Percentiles rank a stretch among this genome's conserved stretches.
Evolutionary conservation across 2,329 filamentous ascomycete species (phyloP).

Genomic region (Clathrospora elynae): DNA sequence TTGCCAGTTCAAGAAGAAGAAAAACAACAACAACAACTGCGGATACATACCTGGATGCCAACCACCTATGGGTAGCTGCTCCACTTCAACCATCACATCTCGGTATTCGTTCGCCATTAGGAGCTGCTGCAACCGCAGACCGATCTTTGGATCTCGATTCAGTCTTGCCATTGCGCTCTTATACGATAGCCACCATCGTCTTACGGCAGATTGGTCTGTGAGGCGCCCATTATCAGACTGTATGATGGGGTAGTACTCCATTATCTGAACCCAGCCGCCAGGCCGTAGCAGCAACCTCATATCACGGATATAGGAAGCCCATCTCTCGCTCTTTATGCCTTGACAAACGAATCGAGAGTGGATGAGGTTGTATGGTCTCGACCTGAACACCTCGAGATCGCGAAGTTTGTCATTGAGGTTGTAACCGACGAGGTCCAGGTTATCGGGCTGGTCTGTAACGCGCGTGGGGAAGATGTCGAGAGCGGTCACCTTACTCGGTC

Average conservation of each 20-base stretch:
- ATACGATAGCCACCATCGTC: slow-evolving; percentile 47
- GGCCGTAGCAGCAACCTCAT: slow-evolving; percentile 73
- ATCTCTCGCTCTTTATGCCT: slow-evolving; percentile 74
- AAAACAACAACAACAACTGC: neutral
- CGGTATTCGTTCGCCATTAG: slow-evolving; percentile 39
- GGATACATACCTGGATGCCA: slow-evolving; percentile 43
- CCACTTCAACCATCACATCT: slow-evolving; percentile 37
- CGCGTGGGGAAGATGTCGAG: slow-evolving; percentile 47
- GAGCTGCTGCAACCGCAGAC: slow-evolving; percentile 34
- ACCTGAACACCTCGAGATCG: slow-evolving; percentile 57
- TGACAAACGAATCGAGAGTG: slow-evolving; percentile 75
- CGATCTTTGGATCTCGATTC: slow-evolving; percentile 44
- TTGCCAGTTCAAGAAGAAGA: neutral
- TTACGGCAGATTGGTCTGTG: slow-evolving; percentile 55
- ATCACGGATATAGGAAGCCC: slow-evolving; percentile 76
- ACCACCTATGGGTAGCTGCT: slow-evolving; percentile 46
- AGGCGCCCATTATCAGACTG: slow-evolving; percentile 86
- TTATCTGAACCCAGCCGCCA: slow-evolving; percentile 84
- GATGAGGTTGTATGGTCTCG: slow-evolving; percentile 78
- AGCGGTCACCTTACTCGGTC: slow-evolving; percentile 42
- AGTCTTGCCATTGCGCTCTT: slow-evolving; percentile 40
- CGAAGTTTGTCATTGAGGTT: slow-evolving; percentile 49
- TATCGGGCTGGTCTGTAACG: slow-evolving; percentile 46
- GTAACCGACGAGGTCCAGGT: slow-evolving; percentile 42
- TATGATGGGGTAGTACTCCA: slow-evolving; percentile 83